Evolutionary conservation across 2,329 filamentous ascomycete species (phyloP).

Genomic region (Verticillium tricorpus): DNA sequence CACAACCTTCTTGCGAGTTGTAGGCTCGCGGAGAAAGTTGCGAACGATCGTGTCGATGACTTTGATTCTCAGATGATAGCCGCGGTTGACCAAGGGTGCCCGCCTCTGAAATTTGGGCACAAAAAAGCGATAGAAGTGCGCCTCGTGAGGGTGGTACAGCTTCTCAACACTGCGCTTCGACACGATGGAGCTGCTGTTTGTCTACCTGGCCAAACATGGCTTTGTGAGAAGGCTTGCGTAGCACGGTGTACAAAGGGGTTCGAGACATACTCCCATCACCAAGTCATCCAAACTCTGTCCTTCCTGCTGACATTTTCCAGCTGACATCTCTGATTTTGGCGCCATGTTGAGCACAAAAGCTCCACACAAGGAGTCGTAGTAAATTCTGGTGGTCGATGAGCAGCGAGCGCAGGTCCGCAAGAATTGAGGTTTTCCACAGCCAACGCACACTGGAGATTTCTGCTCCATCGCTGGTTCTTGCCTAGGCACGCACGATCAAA

Average conservation of each 20-base stretch:
- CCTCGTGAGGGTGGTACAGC: slow-evolving; percentile 71
- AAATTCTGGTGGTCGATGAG: neutral
- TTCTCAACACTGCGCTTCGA: slow-evolving; percentile 90
- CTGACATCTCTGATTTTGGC: neutral
- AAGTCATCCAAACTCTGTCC: slow-evolving; percentile 38
- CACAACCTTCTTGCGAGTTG: slow-evolving; percentile 62
- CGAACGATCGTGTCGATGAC: slow-evolving; percentile 72
- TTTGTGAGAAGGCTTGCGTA: neutral
- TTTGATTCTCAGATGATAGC: slow-evolving; percentile 82
- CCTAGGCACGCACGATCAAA: neutral
- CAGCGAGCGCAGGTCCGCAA: neutral
- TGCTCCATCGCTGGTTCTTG: neutral
- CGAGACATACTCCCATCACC: slow-evolving; percentile 48
- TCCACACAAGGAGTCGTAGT: neutral
- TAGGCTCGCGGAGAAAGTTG: slow-evolving; percentile 59
- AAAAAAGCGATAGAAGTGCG: slow-evolving; percentile 84
- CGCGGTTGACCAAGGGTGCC: slow-evolving; percentile 85
- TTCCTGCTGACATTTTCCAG: neutral
- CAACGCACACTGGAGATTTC: neutral
- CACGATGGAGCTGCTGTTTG: slow-evolving; percentile 87
- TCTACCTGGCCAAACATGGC: slow-evolving; percentile 39
- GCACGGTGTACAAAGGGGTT: neutral
- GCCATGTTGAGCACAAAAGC: neutral
- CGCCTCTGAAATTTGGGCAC: slow-evolving; percentile 78
- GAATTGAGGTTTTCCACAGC: neutral